Base-by-base conservation (phyloP, 2,329 filamentous ascomycete species). In the Cordyceps javanica region DNA sequence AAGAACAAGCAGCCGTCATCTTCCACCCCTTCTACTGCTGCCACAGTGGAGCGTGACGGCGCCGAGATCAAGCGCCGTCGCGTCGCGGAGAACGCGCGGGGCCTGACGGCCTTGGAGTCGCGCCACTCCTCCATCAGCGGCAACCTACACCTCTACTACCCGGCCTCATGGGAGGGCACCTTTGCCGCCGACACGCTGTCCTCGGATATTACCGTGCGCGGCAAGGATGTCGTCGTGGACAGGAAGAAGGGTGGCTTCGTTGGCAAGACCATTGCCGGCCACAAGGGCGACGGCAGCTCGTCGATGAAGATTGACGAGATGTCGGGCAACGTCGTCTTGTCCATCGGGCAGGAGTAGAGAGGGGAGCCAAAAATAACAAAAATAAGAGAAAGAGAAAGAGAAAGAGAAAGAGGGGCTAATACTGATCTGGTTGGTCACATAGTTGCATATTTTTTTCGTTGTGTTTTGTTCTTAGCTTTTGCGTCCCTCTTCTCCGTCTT, bases 81-180 rank as follows among this genome's bases (percentile, higher is more conserved):
- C 1, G 53, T 44, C 21, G 38, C 36, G 0, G 56, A 44, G 23
- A 58, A 58, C 10, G 45, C 54, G 23, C 61, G 65, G 14, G 61
- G 64, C 26, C 58, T 77, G 65, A 63, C 68, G 49, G 65, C 67
- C 30, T 67, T 83, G 5, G 62, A 67, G 36, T 72, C 75, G 3
- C 61, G 63, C 7, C 79, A 83, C 67, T 67, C 60, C 23, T 74
- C 75, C 41, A 72, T 78, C 10, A 78, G 76, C 55, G 79, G 78
- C 7, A 50, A 64, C 32, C 62, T 81, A 49, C 64, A 62, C 14
- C 67, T 82, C 23, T 60, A 52, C 16, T 82, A 81, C 61, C 80
- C 81, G 0, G 64, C 63, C 23, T 68, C 73, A 2, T 83, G 81
- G 81, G 75, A 77, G 61, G 81, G 81, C 14, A 61, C 62, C 21